These are phyloP conservation scores for Pythium rishiriense DNA, from an alignment of 352 stramenopile species.

Conservation along the genomic window DNA sequence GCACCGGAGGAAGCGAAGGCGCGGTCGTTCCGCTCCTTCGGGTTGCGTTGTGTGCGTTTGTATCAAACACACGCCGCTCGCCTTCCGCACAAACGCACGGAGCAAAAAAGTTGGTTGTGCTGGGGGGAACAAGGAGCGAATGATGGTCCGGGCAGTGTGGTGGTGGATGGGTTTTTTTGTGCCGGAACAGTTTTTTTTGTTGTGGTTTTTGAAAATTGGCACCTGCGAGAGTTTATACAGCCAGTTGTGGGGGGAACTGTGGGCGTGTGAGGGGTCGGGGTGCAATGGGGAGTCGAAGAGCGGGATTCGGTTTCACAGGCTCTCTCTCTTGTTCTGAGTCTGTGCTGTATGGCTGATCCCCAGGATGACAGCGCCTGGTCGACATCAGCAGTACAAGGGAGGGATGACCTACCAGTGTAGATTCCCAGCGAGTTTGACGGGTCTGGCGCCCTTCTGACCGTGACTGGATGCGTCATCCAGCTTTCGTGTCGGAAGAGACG, in stretches of 20 bases:
- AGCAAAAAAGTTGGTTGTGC: too few relatives aligned
- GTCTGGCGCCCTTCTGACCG: constrained; percentile 14
- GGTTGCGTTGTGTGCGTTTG: too few relatives aligned
- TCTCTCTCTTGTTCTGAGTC: not conserved
- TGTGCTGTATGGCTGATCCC: constrained; percentile 8
- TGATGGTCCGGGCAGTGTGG: constrained; percentile 4
- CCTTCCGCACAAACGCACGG: too few relatives aligned
- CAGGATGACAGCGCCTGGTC: too few relatives aligned
- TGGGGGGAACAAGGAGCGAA: not conserved
- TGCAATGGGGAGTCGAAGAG: not conserved
- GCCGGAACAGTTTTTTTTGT: not conserved
- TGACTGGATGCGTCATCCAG: constrained; percentile 25
- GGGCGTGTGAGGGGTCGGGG: constrained; percentile 3
- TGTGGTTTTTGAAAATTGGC: constrained; percentile 2
- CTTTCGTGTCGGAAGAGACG: constrained; percentile 5
- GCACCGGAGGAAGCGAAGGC: too few relatives aligned
- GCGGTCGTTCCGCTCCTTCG: too few relatives aligned
- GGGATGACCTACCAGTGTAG: constrained; percentile 12
- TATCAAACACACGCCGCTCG: not conserved
- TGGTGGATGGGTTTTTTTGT: not conserved
- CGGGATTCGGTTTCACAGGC: constrained; percentile 15
- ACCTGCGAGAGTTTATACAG: constrained; percentile 6
- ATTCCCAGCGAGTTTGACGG: constrained; percentile 15
- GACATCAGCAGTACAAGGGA: constrained; percentile 6
- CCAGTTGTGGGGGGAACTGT: not conserved